Evolutionary conservation across 345 rosid species (phyloP).

Genomic region (sweet orange (Citrus sinensis)): DVS_A1.0 CM039162.1:31155001-31155500

Average conservation of each 20-base stretch:
- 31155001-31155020: slow-evolving; percentile 23
- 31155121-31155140: slow-evolving; percentile 52
- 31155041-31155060: too few species aligned
- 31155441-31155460: slow-evolving; percentile 42
- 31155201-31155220: not conserved
- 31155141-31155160: slow-evolving; percentile 44
- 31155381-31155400: not conserved
- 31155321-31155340: slow-evolving; percentile 40
- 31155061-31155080: not conserved
- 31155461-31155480: slow-evolving; percentile 37
- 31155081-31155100: not conserved
- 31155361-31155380: not conserved
- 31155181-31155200: slow-evolving; percentile 18
- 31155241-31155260: slow-evolving; percentile 37
- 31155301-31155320: slow-evolving; percentile 51
- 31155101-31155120: slow-evolving; percentile 40
- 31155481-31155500: slow-evolving; percentile 34
- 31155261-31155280: slow-evolving; percentile 52
- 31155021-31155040: not conserved
- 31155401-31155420: slow-evolving; percentile 26
- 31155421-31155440: slow-evolving; percentile 39
- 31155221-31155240: not conserved
- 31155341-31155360: not conserved
- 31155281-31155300: slow-evolving; percentile 53
- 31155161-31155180: slow-evolving; percentile 43